Conservation (phyloP, 169 alveolate genomes). For the Cyclospora cayetanensis region DNA sequence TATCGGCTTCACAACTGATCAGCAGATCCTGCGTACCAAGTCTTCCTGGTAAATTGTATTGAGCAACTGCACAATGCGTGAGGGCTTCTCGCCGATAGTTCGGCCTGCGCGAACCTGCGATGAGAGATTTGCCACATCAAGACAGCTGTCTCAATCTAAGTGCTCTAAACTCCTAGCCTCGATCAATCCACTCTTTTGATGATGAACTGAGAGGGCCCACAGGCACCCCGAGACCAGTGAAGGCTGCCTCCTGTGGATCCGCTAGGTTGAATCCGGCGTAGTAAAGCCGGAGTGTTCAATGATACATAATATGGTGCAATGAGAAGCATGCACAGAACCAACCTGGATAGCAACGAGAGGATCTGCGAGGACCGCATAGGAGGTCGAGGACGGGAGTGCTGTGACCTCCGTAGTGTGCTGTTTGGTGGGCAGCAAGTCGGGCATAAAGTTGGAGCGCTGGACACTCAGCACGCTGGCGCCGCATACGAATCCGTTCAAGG, state of each 20-base stretch:
- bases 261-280: too few species aligned
- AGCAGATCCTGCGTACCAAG: conserved; percentile 70
- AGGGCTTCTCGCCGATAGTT: conserved; percentile 84
- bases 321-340: not conserved
- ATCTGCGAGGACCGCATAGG: conserved; percentile 84
- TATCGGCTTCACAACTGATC: not conserved
- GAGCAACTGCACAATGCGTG: conserved; percentile 88
- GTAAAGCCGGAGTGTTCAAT: conserved; percentile 1
- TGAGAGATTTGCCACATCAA: too few species aligned
- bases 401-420: conserved; percentile 80
- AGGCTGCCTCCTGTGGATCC: too few species aligned
- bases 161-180: too few species aligned
- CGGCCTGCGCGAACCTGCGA: conserved; percentile 89
- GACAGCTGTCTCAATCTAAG: too few species aligned
- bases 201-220: too few species aligned
- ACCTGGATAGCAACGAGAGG: conserved; percentile 84
- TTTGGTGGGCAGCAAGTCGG: not conserved
- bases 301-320: too few species aligned
- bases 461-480: conserved; percentile 70
- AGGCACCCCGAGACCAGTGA: too few species aligned
- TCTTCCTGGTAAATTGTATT: conserved; percentile 90
- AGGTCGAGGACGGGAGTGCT: conserved; percentile 84
- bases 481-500: conserved; percentile 73
- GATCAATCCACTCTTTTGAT: too few species aligned
- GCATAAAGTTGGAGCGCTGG: conserved; percentile 71